Percentiles rank a stretch among this genome's conserved stretches.
Conservation (phyloP, 73 alveolate genomes). For the Durusdinium trenchii region DNA sequence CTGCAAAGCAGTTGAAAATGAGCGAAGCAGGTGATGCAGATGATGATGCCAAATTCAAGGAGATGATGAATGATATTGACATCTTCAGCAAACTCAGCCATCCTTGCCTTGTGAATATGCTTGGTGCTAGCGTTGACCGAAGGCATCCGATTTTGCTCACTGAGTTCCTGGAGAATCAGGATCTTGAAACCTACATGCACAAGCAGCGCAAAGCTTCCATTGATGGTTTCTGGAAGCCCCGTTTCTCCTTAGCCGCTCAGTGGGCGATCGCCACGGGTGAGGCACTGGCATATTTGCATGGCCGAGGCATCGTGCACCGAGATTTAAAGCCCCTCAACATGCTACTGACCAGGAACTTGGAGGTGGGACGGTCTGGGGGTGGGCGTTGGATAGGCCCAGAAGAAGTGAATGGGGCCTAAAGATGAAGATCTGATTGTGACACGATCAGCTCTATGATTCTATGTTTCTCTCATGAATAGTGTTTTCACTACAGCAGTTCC, state of each 20-base stretch:
- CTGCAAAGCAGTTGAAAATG: too few species aligned
- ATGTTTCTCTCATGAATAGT: not conserved
- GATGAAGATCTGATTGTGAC: too few species aligned
- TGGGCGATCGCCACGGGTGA: constrained; percentile 33
- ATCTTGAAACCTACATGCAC: constrained; percentile 12
- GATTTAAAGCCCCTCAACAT: constrained; percentile 81
- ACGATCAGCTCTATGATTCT: too few species aligned
- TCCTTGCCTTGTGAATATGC: too few species aligned
- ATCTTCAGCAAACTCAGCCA: too few species aligned
- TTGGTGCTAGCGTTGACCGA: too few species aligned
- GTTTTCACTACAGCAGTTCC: not conserved
- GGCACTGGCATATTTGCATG: constrained; percentile 52
- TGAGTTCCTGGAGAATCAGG: constrained; percentile 19
- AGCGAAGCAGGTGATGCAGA: too few species aligned
- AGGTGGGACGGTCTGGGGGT: too few species aligned
- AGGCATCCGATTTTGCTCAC: not conserved
- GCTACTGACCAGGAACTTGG: constrained; percentile 29
- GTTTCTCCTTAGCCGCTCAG: not conserved
- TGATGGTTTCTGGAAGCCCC: constrained; percentile 13
- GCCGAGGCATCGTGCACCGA: constrained; percentile 58
- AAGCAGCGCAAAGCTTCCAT: constrained; percentile 27
- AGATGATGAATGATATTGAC: too few species aligned
- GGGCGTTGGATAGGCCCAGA: too few species aligned
- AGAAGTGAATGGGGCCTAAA: too few species aligned
- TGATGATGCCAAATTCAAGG: too few species aligned